Conservation (phyloP, 345 rosid genomes). For the Eucalyptus leucophloia region DNA sequence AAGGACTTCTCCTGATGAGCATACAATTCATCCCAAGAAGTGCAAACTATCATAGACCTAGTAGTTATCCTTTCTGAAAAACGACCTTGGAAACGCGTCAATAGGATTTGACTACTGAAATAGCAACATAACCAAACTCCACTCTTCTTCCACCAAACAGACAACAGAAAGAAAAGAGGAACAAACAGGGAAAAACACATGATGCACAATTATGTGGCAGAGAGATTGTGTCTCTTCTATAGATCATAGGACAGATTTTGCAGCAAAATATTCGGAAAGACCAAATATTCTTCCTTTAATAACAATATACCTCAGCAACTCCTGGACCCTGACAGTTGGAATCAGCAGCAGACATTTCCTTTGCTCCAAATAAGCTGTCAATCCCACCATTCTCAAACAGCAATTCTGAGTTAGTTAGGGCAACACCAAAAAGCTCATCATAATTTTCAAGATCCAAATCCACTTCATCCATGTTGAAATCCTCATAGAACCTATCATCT, state of each 20-base stretch:
- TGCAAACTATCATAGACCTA: not conserved
- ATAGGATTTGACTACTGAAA: not conserved
- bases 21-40: not conserved
- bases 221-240: not conserved
- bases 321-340: constrained; percentile 45
- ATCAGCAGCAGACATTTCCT: constrained; percentile 43
- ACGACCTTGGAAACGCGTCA: not conserved
- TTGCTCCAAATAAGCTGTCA: constrained; percentile 63
- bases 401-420: constrained; percentile 68
- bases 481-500: constrained; percentile 47
- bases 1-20: not conserved
- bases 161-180: not conserved
- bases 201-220: not conserved
- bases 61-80: not conserved
- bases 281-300: not conserved
- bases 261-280: not conserved
- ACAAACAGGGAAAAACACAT: not conserved
- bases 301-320: constrained; percentile 49
- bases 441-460: constrained; percentile 81
- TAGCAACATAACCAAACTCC: not conserved
- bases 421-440: constrained; percentile 89
- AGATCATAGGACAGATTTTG: not conserved
- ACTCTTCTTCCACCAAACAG: not conserved
- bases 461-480: constrained; percentile 71
- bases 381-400: constrained; percentile 80